Evolutionary conservation across 1,284 basidiomycete species (phyloP).

Genomic region (Sanguinoderma infundibulare): DNA sequence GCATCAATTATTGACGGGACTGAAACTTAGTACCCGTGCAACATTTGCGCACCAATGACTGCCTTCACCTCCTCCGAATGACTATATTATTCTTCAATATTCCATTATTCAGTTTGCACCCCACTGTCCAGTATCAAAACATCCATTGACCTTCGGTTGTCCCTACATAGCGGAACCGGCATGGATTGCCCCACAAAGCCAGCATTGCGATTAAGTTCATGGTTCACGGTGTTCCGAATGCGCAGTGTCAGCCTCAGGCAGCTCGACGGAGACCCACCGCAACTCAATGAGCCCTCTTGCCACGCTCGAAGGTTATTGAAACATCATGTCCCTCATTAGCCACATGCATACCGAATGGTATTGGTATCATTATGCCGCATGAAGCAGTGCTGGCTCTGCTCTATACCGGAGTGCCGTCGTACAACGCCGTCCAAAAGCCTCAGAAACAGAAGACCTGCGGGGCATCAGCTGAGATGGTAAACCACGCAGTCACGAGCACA

Average conservation of each 20-base stretch:
- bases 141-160: too few relatives aligned
- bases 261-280: slow-evolving; percentile 1
- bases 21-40: too few relatives aligned
- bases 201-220: not conserved
- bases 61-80: too few relatives aligned
- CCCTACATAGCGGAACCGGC: not conserved
- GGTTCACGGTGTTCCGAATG: not conserved
- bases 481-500: not conserved
- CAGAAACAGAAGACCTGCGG: slow-evolving; percentile 52
- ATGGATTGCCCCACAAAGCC: not conserved
- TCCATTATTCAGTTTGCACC: too few relatives aligned
- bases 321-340: not conserved
- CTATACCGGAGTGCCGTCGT: slow-evolving; percentile 1
- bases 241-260: not conserved
- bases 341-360: slow-evolving; percentile 8
- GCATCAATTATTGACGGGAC: too few relatives aligned
- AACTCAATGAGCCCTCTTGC: not conserved
- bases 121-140: too few relatives aligned
- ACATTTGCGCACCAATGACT: too few relatives aligned
- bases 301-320: not conserved
- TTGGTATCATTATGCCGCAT: slow-evolving; percentile 12
- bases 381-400: slow-evolving; percentile 12
- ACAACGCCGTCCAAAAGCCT: not conserved
- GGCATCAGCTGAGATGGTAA: not conserved
- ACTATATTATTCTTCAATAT: too few relatives aligned